phyloP scores from a whole-genome alignment of 2,329 filamentous ascomycete genomes.

The Colletotrichum horii region DNA sequence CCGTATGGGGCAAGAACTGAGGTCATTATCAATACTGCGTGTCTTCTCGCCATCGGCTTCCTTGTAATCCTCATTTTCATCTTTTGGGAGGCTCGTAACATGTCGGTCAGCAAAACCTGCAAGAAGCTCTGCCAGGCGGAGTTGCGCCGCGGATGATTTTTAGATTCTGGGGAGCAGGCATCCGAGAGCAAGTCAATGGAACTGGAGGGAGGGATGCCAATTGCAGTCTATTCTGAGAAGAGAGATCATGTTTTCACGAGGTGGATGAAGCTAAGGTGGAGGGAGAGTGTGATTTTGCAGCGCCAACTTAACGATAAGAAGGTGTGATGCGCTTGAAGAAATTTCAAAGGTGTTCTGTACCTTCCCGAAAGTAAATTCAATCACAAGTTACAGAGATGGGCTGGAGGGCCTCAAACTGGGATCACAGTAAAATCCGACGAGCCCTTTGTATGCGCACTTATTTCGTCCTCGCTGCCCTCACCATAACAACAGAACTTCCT shows the following conservation, averaged over 20 bases:
- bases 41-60: not conserved
- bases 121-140: not conserved
- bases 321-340: not conserved
- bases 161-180: not conserved
- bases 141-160: fast-evolving
- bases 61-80: not conserved
- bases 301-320: not conserved
- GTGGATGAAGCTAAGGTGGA: not conserved
- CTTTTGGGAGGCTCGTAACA: not conserved
- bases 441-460: not conserved
- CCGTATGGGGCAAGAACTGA: not conserved
- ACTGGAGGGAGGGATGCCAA: not conserved
- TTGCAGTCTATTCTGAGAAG: fast-evolving
- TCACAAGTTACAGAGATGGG: not conserved
- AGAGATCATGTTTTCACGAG: not conserved
- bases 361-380: not conserved
- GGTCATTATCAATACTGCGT: not conserved
- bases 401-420: not conserved
- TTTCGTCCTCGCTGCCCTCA: not conserved
- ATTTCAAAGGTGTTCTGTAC: not conserved
- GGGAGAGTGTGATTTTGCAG: not conserved
- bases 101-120: not conserved
- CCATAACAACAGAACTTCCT: not conserved
- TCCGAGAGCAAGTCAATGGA: not conserved
- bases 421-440: not conserved